Base-by-base conservation (phyloP, 2,329 filamentous ascomycete species). In the Diplodia seriata region DNA sequence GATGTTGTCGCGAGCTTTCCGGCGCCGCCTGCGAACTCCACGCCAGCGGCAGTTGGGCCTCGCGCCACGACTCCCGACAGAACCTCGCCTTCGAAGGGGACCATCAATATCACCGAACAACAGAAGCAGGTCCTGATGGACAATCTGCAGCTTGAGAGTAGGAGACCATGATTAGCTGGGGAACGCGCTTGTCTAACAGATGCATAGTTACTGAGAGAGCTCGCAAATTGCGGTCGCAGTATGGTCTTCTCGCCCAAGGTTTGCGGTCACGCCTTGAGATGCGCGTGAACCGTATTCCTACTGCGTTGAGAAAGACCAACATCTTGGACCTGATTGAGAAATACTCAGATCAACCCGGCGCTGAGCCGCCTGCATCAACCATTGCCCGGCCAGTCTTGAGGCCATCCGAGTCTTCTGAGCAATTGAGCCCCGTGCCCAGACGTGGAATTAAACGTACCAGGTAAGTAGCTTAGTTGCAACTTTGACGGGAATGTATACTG, bases 81-180 rank as follows among this genome's bases (percentile, higher is more conserved):
- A 65, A 70, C 11, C 6, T 67, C 63, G 66, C 69, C 11, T 36
- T 38, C 14, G 69, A 70, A 63, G 56, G 57, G 18, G 54, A 63
- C 5, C 2, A 61, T 69, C 9, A 59, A 69, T 3, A 79, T 82
- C 56, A 80, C 79, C 31, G 72, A 75, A 54, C 73, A 85, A 50
- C 92, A 97, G 77, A 97, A 97, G 80, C 91, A 95, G 79, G 90
- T 91, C 12, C 82, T 97, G 63, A 90, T 97, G 68, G 92, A 97
- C 74, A 97, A 97, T 74, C 81, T 97, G 49, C 92, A 97, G 76
- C 85, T 97, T 50, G 93, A 97, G 80, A 88, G 93, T 97, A 85
- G 70, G 70, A 47, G 20, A 43, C n/a, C 33, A 3, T 29, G 9
- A 50, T 50, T 23, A 18, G 29, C 6, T 4, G 18, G 9, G 31